These are phyloP conservation scores for Exophiala xenobiotica DNA, from an alignment of 2,329 filamentous ascomycete genomes.

Conservation along the genomic window DNA sequence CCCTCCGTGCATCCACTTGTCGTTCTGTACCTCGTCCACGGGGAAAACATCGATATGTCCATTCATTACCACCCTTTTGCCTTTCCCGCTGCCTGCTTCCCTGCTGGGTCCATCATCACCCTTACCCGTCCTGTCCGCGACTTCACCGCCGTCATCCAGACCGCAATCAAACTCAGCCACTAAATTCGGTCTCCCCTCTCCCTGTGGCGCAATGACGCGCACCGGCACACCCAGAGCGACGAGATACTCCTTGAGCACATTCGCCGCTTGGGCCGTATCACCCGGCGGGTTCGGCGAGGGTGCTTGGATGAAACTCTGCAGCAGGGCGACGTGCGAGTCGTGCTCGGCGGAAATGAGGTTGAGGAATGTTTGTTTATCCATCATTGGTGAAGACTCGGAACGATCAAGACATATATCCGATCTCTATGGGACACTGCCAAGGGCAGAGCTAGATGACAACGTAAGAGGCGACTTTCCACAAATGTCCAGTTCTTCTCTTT, in stretches of 20 bases:
- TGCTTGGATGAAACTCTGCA: conserved; percentile 38
- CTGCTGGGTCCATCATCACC: conserved; percentile 14
- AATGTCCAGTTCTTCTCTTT: too few species aligned
- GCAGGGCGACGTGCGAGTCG: conserved; percentile 33
- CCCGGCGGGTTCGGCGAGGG: conserved; percentile 43
- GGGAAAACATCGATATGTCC: conserved; percentile 47
- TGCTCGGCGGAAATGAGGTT: conserved; percentile 21
- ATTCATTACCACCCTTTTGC: conserved; percentile 39
- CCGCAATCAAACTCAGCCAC: conserved; percentile 34
- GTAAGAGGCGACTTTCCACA: too few species aligned
- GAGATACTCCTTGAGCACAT: conserved; percentile 36
- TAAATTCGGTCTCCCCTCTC: conserved; percentile 36
- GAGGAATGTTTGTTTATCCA: neutral
- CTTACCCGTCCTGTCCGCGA: too few species aligned
- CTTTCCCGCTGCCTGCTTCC: neutral
- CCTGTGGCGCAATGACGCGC: conserved; percentile 35
- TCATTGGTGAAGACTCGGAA: too few species aligned
- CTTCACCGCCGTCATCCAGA: neutral
- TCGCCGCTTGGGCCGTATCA: conserved; percentile 38
- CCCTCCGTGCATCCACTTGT: conserved; percentile 34
- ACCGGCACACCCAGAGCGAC: conserved; percentile 27
- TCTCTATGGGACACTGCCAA: too few species aligned
- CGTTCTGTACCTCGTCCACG: conserved; percentile 34
- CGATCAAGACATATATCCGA: too few species aligned
- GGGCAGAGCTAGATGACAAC: too few species aligned